Percentiles rank a stretch among this genome's conserved stretches.
Conservation (phyloP, 2,329 filamentous ascomycete genomes). For the Xylaria hypoxylon region DNA sequence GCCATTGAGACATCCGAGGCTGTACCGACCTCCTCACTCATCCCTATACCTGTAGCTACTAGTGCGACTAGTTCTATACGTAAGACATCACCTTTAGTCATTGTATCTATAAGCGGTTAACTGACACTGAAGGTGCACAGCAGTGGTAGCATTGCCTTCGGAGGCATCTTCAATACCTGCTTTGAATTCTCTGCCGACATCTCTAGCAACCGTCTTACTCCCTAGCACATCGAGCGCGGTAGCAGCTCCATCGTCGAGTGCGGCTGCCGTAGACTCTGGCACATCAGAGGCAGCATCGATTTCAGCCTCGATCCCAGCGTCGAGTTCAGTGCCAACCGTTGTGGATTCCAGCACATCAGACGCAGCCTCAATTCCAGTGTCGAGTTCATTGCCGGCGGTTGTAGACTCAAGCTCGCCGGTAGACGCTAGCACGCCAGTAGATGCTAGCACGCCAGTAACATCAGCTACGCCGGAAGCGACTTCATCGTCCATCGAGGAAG, state of each 20-base stretch:
- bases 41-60: constrained; percentile 1
- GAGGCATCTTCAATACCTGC: background rate
- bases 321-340: no score
- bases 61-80: constrained; percentile 16
- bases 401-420: constrained; percentile 8
- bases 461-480: constrained; percentile 9
- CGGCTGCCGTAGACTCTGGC: constrained; percentile 3
- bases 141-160: constrained; percentile 1
- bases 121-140: constrained; percentile 8
- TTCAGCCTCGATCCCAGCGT: no score
- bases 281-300: background rate
- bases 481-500: background rate
- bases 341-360: background rate
- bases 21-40: constrained; percentile 12
- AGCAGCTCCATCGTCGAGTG: background rate
- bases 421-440: background rate
- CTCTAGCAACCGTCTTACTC: constrained; percentile 28
- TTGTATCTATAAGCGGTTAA: background rate
- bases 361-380: no score
- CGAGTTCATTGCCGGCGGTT: no score
- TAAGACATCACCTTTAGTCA: background rate
- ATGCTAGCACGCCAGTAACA: constrained; percentile 11
- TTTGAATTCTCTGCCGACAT: constrained; percentile 13
- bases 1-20: constrained; percentile 17
- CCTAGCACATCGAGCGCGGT: constrained; percentile 1